These are phyloP conservation scores for Solanum chiquidenum DNA, from an alignment of 257 asterid species.

Conservation along the genomic window DNA sequence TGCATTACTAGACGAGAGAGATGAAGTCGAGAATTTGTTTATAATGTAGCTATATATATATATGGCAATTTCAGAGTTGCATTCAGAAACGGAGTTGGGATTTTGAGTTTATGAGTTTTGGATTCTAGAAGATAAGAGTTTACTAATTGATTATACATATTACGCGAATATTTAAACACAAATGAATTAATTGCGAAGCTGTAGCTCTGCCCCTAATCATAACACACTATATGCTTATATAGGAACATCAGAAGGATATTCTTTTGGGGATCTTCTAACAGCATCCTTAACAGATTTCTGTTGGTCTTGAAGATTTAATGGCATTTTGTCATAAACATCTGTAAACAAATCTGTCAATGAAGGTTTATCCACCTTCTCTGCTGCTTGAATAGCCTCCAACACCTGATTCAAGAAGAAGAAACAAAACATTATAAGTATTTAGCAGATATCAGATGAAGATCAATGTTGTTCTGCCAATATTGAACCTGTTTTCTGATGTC, in stretches of 20 bases:
- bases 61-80: neutral
- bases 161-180: neutral
- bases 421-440: neutral
- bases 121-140: neutral
- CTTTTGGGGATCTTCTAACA: conserved; percentile 45
- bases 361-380: conserved; percentile 57
- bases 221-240: conserved; percentile 10
- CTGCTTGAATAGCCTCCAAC: conserved; percentile 60
- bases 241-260: conserved; percentile 76
- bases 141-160: neutral
- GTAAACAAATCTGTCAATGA: conserved; percentile 40
- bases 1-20: neutral
- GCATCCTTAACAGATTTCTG: conserved; percentile 53
- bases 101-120: neutral
- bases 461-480: neutral
- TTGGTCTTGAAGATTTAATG: conserved; percentile 62
- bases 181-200: neutral
- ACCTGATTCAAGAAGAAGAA: conserved; percentile 21
- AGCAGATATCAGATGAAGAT: neutral
- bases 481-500: conserved; percentile 53
- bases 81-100: neutral
- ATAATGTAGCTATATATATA: neutral
- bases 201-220: neutral
- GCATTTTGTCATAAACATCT: conserved; percentile 55
- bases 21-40: neutral